Conservation (phyloP, 208 protist genomes). For the Acanthamoeba culbertsoni region DNA sequence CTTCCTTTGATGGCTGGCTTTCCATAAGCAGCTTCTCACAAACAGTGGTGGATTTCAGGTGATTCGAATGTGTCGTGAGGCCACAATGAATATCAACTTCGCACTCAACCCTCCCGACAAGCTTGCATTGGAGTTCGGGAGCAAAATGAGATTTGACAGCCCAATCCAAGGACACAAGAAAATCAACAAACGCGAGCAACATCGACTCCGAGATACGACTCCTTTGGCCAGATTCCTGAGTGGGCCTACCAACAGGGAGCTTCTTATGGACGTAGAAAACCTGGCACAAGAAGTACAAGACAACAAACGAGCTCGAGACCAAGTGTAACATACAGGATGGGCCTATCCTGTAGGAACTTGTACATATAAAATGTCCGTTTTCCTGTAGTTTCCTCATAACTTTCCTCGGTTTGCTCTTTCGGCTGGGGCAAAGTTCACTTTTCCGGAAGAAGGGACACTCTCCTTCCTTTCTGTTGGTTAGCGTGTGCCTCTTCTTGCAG, state of each 20-base stretch:
- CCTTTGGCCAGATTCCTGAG: background rate
- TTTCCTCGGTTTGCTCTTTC: too few relatives aligned
- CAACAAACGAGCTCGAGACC: background rate
- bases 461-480: too few relatives aligned
- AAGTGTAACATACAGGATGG: too few relatives aligned
- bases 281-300: background rate
- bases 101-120: background rate
- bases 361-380: too few relatives aligned
- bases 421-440: too few relatives aligned
- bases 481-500: too few relatives aligned
- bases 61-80: background rate
- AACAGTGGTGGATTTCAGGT: background rate
- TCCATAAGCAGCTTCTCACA: background rate
- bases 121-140: background rate
- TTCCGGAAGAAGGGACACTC: too few relatives aligned
- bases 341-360: too few relatives aligned
- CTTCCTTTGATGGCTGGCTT: background rate
- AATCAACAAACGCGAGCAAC: background rate
- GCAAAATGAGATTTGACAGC: background rate
- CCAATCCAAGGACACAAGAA: background rate
- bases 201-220: background rate
- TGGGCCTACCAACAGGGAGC: background rate
- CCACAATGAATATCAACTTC: background rate
- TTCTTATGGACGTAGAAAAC: background rate
- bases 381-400: too few relatives aligned